A percentile compares a stretch with the other conserved stretches of the same genome.
Conservation (phyloP, 805 yeast species). For the Ogataea dorogensis region DNA sequence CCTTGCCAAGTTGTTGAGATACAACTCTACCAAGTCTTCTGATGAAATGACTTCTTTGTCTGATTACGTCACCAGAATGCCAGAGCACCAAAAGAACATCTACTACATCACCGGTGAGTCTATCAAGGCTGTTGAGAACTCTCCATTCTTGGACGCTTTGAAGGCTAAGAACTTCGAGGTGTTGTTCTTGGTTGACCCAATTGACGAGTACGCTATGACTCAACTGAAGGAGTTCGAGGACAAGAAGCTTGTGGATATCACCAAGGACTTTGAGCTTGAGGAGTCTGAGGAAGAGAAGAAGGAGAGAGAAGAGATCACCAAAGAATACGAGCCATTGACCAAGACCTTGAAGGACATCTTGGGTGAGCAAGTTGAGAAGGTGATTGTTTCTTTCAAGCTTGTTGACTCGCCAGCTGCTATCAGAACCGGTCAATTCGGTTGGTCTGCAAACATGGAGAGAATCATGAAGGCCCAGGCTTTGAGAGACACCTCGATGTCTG, state of each 20-base stretch:
- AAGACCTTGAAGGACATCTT: slow-evolving; percentile 94
- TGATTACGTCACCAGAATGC: slow-evolving; percentile 99
- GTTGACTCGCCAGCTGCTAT: slow-evolving; percentile 99
- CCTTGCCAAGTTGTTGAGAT: slow-evolving; percentile 94
- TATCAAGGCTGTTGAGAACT: slow-evolving; percentile 94
- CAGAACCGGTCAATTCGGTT: slow-evolving; percentile 99
- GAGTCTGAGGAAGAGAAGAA: slow-evolving; percentile 98
- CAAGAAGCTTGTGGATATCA: slow-evolving; percentile 97
- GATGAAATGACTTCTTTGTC: slow-evolving; percentile 93
- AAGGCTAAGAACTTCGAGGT: slow-evolving; percentile 99
- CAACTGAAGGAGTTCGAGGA: slow-evolving; percentile 99
- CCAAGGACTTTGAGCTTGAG: slow-evolving; percentile 98
- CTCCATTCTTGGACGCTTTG: slow-evolving; percentile 98
- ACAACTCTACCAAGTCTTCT: slow-evolving; percentile 91
- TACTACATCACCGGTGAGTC: slow-evolving; percentile 99
- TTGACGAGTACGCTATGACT: slow-evolving; percentile 99
- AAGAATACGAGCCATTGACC: slow-evolving; percentile 90
- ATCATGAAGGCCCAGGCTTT: slow-evolving; percentile 99
- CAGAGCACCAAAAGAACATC: slow-evolving; percentile 99
- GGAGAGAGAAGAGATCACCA: slow-evolving; percentile 87
- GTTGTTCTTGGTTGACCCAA: slow-evolving; percentile 96
- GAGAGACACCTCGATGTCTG: slow-evolving; percentile 97
- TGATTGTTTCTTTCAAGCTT: slow-evolving; percentile 94
- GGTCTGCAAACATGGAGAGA: slow-evolving; percentile 99
- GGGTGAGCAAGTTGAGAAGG: slow-evolving; percentile 99